Base-by-base conservation (phyloP, 2,329 filamentous ascomycete genomes). In the Aspergillus pseudonomiae region DNA sequence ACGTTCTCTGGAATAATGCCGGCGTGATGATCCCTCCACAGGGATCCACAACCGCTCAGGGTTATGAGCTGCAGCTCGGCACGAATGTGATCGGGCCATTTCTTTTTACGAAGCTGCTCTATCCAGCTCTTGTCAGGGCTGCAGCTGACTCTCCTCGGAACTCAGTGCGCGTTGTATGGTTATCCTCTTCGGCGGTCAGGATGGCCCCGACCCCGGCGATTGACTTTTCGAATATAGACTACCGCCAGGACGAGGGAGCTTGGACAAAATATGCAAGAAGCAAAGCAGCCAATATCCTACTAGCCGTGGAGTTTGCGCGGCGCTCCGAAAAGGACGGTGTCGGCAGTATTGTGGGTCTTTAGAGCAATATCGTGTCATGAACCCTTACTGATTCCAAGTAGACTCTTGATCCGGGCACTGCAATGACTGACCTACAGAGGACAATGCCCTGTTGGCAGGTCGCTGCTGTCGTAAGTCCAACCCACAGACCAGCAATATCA, bases 1-100 rank as follows among this genome's bases (percentile, higher is more conserved):
- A 83, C 64, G 77, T 81, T 3, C 71, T 83, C 0, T 79, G 74
- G 67, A 71, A 75, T 57, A 77, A 77, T 67, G 75, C 74, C 4
- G 69, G 64, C 6, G 75, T 82, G 6, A 80, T 80, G 77, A 65
- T 67, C 1, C 76, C 78, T 0, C 73, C 74, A 39, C 24, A 64
- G 60, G 70, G 78, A 19, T 69, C 72, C 61, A 72, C 74, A 64
- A 75, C 74, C 6, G 67, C 63, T 12, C 71, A 68, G 65, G 77
- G 77, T 30, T 73, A 77, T 63, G 78, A 81, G 53, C 54, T 77
- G 11, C 75, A 78, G 36, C 60, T 79, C 11, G 78, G 76, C 16
- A 77, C 73, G 3, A 81, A 81, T 62, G 70, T 70, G 48, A 52
- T 81, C 1, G 79, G 70, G 3, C 76, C 77, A 41, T 67, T 79